Conservation (phyloP, 2,329 filamentous ascomycete species). For the Colletotrichum caudatum region DNA sequence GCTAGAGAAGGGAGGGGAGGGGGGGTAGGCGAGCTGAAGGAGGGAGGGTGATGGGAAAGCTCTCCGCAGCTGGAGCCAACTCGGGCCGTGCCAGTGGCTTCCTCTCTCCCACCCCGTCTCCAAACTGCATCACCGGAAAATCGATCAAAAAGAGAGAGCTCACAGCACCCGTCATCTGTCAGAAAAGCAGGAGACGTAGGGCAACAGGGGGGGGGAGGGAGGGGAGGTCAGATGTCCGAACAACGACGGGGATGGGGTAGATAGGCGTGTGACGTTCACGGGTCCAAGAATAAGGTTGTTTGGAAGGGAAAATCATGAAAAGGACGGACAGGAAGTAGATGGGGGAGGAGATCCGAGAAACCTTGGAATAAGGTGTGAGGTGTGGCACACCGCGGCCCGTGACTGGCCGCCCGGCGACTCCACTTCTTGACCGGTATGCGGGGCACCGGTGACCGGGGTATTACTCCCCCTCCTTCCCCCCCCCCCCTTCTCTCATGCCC, state of each 20-base stretch:
- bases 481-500: background rate
- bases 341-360: background rate
- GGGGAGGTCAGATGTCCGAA: background rate
- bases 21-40: background rate
- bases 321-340: background rate
- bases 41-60: background rate
- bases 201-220: background rate
- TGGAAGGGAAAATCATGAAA: background rate
- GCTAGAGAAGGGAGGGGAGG: background rate
- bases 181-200: constrained; percentile 1
- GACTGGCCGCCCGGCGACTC: constrained; percentile 36
- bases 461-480: background rate
- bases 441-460: constrained; percentile 38
- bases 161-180: constrained; percentile 18
- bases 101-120: background rate
- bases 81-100: constrained; percentile 18
- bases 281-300: constrained; percentile 9
- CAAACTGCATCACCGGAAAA: background rate
- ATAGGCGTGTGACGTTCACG: constrained; percentile 22
- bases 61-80: constrained; percentile 15
- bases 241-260: background rate
- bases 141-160: background rate
- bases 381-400: constrained; percentile 33
- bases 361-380: constrained; percentile 9
- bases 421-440: constrained; percentile 42